phyloP scores from a whole-genome alignment of 1,284 basidiomycete species.

The Ceraceosorus guamensis region DNA sequence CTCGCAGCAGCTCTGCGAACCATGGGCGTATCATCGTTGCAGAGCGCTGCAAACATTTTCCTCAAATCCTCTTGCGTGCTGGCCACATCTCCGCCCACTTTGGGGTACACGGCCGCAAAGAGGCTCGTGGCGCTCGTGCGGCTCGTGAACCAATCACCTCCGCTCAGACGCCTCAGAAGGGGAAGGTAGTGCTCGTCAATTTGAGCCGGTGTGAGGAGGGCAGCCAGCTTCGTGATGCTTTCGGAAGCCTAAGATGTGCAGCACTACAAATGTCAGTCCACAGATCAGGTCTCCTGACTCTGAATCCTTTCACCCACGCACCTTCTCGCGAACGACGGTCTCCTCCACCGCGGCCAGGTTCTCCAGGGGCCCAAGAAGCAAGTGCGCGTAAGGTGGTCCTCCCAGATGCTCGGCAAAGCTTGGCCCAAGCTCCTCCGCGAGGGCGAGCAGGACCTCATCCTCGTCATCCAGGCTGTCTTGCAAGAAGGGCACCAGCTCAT shows the following conservation, averaged over 20 bases:
- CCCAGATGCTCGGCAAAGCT: constrained; percentile 86
- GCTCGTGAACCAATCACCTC: constrained; percentile 99
- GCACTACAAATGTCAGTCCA: background rate
- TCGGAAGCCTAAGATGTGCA: constrained; percentile 62
- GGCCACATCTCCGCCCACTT: constrained; percentile 16
- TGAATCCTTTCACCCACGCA: constrained; percentile 45
- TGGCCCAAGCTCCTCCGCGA: constrained; percentile 85
- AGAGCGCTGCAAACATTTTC: constrained; percentile 73
- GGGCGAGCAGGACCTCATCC: constrained; percentile 91
- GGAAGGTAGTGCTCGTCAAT: constrained; percentile 89
- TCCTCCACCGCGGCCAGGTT: constrained; percentile 95
- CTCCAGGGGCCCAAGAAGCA: constrained; percentile 85
- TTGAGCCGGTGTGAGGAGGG: constrained; percentile 68
- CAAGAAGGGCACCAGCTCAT: constrained; percentile 93
- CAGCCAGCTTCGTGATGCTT: constrained; percentile 86
- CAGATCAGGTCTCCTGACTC: background rate
- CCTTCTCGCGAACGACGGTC: constrained; percentile 96
- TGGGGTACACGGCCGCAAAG: constrained; percentile 81
- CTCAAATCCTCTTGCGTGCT: constrained; percentile 78
- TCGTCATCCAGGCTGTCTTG: constrained; percentile 98
- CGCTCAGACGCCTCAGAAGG: constrained; percentile 76
- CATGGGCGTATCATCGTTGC: constrained; percentile 97
- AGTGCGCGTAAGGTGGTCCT: constrained; percentile 77
- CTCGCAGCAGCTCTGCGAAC: constrained; percentile 93
- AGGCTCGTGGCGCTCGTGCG: constrained; percentile 90